These are phyloP conservation scores for Elaeis guineensis DNA, from an alignment of 176 grass and related monocot genomes.

Conservation along the genomic window DNA sequence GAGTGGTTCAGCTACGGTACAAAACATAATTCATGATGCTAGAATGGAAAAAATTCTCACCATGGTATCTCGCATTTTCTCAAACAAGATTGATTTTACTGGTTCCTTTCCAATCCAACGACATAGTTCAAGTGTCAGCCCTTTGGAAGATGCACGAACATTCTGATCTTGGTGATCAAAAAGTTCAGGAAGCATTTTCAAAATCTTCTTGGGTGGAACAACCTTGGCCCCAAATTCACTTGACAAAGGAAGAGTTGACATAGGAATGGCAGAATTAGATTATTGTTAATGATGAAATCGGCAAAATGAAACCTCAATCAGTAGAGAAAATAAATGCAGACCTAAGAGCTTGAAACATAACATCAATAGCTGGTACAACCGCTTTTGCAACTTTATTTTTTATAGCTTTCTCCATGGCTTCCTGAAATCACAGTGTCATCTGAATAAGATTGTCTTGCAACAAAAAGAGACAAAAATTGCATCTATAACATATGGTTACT, in stretches of 20 bases:
- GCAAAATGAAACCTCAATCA: not conserved
- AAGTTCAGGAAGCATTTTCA: slow-evolving; percentile 98
- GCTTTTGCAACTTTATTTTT: slow-evolving; percentile 99
- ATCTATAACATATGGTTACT: too few relatives aligned
- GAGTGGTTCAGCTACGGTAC: not conserved
- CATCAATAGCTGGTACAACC: slow-evolving; percentile 98
- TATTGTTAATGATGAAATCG: too few relatives aligned
- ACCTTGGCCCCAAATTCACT: slow-evolving; percentile 97
- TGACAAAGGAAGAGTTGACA: slow-evolving; percentile 2
- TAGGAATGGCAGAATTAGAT: too few relatives aligned
- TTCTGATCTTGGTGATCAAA: slow-evolving; percentile 99
- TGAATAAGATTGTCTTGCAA: slow-evolving; percentile 1
- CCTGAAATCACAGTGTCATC: slow-evolving; percentile 40
- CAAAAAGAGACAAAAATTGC: too few relatives aligned
- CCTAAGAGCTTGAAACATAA: slow-evolving; percentile 99
- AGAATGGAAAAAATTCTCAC: slow-evolving; percentile 25
- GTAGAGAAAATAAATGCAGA: slow-evolving; percentile 22
- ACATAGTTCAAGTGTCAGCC: slow-evolving; percentile 91
- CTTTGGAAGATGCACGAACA: slow-evolving; percentile 92
- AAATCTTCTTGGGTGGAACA: slow-evolving; percentile 85
- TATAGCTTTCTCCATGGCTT: slow-evolving; percentile 98
- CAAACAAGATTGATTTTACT: slow-evolving; percentile 93
- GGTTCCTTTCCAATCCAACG: slow-evolving; percentile 98
- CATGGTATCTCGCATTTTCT: slow-evolving; percentile 99
- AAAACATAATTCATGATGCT: not conserved